Evolutionary conservation across 2,329 filamentous ascomycete species (phyloP).

Genomic region (Stachybotrys echinatus): DNA sequence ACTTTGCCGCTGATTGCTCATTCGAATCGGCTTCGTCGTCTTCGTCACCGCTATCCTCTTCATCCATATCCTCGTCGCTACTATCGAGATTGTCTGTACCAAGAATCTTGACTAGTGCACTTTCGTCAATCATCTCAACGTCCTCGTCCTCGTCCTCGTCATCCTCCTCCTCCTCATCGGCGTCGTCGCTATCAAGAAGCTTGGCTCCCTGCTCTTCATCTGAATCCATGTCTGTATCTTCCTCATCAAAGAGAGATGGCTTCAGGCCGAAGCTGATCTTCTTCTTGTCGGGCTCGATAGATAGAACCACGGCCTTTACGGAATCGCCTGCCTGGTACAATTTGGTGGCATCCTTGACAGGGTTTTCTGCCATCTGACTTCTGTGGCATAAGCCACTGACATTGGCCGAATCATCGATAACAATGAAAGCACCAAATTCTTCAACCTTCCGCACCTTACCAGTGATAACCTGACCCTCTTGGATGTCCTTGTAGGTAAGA

Average conservation of each 20-base stretch:
- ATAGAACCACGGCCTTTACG: constrained; percentile 88
- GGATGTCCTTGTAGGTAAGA: constrained; percentile 70
- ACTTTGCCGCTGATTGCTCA: constrained; percentile 9
- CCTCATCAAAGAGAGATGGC: constrained; percentile 78
- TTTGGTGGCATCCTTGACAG: constrained; percentile 78
- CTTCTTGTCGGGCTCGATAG: constrained; percentile 67
- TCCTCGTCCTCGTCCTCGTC: constrained; percentile 43
- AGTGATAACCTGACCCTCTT: constrained; percentile 74
- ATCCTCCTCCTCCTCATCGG: constrained; percentile 43
- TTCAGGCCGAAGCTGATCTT: constrained; percentile 89
- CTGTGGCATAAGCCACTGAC: constrained; percentile 91
- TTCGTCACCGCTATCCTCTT: constrained; percentile 26
- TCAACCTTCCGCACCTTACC: constrained; percentile 92
- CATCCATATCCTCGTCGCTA: constrained; percentile 32
- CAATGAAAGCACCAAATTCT: constrained; percentile 91
- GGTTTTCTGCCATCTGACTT: constrained; percentile 82
- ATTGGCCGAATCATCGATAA: constrained; percentile 80
- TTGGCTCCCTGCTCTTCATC: constrained; percentile 41
- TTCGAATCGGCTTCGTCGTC: constrained; percentile 23
- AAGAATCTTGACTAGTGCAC: constrained; percentile 35
- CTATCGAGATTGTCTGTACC: constrained; percentile 40
- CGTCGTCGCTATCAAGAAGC: constrained; percentile 39
- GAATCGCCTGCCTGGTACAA: constrained; percentile 84
- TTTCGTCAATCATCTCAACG: constrained; percentile 42
- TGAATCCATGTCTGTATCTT: constrained; percentile 45